Evolutionary conservation across 2,329 filamentous ascomycete species (phyloP).

Genomic region (Penicillium sp.): DNA sequence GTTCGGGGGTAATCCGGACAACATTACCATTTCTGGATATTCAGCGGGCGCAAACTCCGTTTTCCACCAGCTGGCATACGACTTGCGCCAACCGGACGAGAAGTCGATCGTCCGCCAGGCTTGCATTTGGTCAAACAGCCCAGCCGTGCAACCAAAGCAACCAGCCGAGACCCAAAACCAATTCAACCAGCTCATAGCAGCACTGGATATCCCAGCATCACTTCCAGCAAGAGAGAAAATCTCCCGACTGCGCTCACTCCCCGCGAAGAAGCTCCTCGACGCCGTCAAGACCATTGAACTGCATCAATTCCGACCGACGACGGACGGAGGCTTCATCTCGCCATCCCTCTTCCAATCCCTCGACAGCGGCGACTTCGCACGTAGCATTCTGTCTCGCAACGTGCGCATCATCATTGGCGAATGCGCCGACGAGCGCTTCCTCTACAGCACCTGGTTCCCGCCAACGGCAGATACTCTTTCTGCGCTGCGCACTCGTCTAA

Average conservation of each 20-base stretch:
- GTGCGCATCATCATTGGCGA: conserved; percentile 57
- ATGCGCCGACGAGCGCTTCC: conserved; percentile 55
- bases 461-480: conserved; percentile 44
- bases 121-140: conserved; percentile 58
- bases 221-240: conserved; percentile 50
- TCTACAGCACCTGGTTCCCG: conserved; percentile 55
- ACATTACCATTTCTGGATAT: conserved; percentile 59
- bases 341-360: conserved; percentile 48
- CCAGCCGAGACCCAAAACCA: conserved; percentile 52
- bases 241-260: conserved; percentile 43
- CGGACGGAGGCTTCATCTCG: conserved; percentile 53
- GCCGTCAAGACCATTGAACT: conserved; percentile 46
- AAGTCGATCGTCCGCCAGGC: conserved; percentile 53
- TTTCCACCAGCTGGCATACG: conserved; percentile 61
- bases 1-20: conserved; percentile 54
- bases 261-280: conserved; percentile 44
- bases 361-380: conserved; percentile 52
- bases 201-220: conserved; percentile 46
- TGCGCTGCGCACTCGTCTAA: conserved; percentile 49
- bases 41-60: conserved; percentile 58
- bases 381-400: conserved; percentile 46
- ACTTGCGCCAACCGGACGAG: conserved; percentile 51
- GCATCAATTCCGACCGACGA: conserved; percentile 58
- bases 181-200: conserved; percentile 53
- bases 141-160: conserved; percentile 55